Percentiles rank a stretch among this genome's conserved stretches.
These are phyloP conservation scores for Teunomyces barrocoloradensis DNA, from an alignment of 805 yeast species.

Conservation along the genomic window DNA sequence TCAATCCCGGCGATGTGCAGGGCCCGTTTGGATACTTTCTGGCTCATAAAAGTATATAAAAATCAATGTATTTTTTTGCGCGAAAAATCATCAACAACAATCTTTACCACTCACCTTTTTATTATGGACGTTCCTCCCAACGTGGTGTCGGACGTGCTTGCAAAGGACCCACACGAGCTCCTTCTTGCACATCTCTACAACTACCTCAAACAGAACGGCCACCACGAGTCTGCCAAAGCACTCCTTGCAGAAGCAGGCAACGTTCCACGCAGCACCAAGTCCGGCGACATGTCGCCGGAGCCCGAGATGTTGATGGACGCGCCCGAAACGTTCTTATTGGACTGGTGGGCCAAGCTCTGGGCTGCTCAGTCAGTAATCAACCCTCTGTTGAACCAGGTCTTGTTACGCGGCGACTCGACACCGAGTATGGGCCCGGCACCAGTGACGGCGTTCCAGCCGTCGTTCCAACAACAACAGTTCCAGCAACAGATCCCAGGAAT, in stretches of 20 bases:
- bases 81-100: not conserved
- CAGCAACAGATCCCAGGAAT: constrained; percentile 4
- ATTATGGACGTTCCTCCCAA: constrained; percentile 6
- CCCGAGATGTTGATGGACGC: constrained; percentile 30
- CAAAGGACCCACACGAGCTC: constrained; percentile 48
- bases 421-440: not conserved
- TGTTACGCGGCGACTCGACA: constrained; percentile 4
- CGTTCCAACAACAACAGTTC: constrained; percentile 7
- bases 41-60: not conserved
- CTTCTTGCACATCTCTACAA: constrained; percentile 52
- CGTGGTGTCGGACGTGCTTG: constrained; percentile 16
- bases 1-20: not conserved
- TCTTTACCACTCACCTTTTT: too few relatives aligned
- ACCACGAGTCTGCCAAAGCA: constrained; percentile 48
- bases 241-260: constrained; percentile 43
- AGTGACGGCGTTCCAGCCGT: not conserved
- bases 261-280: constrained; percentile 26
- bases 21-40: constrained; percentile 9
- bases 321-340: constrained; percentile 46
- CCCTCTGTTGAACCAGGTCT: constrained; percentile 26
- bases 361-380: constrained; percentile 45
- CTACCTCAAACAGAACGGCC: constrained; percentile 46
- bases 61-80: not conserved
- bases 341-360: constrained; percentile 59
- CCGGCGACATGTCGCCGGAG: constrained; percentile 12